phyloP scores from a whole-genome alignment of 2,329 filamentous ascomycete genomes.

The Sporothrix globosa region DNA sequence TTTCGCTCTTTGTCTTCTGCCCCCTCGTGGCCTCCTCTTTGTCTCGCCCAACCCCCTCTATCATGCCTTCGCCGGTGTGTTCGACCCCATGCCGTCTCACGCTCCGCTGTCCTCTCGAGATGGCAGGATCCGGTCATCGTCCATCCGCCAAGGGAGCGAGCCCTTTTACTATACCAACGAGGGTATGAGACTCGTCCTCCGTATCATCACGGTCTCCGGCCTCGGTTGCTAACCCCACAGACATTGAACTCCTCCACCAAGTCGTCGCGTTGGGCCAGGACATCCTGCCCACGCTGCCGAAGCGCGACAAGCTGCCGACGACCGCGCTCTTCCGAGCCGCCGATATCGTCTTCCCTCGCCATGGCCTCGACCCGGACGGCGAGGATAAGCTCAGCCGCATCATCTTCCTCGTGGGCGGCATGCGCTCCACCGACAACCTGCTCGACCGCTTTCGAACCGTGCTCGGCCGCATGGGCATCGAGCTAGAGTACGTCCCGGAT shows the following conservation, averaged over 20 bases:
- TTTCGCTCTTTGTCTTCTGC: neutral
- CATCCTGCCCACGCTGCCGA: slow-evolving; percentile 59
- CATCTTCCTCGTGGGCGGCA: slow-evolving; percentile 75
- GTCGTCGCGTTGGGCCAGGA: slow-evolving; percentile 74
- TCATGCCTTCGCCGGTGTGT: slow-evolving; percentile 45
- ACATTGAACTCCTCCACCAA: slow-evolving; percentile 76
- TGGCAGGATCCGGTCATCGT: slow-evolving; percentile 42
- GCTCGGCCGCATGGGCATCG: slow-evolving; percentile 70
- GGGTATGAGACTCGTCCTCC: slow-evolving; percentile 47
- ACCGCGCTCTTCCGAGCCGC: slow-evolving; percentile 82
- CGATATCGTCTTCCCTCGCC: slow-evolving; percentile 70
- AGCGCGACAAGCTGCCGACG: slow-evolving; percentile 68
- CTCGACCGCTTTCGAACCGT: slow-evolving; percentile 71
- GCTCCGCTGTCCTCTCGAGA: slow-evolving; percentile 45
- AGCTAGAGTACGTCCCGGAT: slow-evolving; percentile 62
- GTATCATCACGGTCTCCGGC: neutral
- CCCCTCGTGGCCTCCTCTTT: neutral
- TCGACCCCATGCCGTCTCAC: slow-evolving; percentile 46
- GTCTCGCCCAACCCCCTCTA: slow-evolving; percentile 36
- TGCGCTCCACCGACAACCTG: slow-evolving; percentile 58
- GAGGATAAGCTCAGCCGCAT: slow-evolving; percentile 72
- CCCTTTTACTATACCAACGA: slow-evolving; percentile 63
- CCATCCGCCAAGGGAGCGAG: slow-evolving; percentile 41
- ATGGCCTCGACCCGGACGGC: slow-evolving; percentile 75
- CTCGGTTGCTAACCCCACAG: slow-evolving; percentile 49